Percentiles rank a stretch among this genome's conserved stretches.
Evolutionary conservation across 23 red algal genomes (phyloP).

Genomic region (Cyanidium caldarium): DNA sequence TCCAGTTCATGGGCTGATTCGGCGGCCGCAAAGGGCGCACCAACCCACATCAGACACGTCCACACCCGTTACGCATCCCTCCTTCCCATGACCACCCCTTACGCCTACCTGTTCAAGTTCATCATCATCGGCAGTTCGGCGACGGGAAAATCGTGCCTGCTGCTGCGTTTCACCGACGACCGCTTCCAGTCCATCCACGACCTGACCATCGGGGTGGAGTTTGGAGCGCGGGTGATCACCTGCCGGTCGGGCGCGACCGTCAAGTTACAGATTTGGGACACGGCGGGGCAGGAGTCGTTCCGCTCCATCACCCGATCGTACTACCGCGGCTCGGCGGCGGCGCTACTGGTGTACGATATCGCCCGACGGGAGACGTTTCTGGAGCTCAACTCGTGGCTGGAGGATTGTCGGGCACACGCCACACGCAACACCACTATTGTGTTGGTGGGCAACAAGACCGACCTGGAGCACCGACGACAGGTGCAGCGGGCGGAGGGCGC

Average conservation of each 20-base stretch:
- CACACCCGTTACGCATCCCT: not conserved
- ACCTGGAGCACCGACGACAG: conserved; percentile 80
- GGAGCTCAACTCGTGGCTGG: conserved; percentile 58
- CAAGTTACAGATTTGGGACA: conserved; percentile 97
- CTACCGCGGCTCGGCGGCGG: conserved; percentile 85
- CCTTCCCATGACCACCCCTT: conserved; percentile 6
- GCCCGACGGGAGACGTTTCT: conserved; percentile 90
- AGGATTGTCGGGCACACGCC: conserved; percentile 66
- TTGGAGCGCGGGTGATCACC: conserved; percentile 74
- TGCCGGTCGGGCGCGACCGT: conserved; percentile 6
- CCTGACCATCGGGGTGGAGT: conserved; percentile 96
- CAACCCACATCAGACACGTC: not conserved
- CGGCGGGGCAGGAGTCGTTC: conserved; percentile 94
- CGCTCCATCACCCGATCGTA: conserved; percentile 82
- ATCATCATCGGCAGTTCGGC: conserved; percentile 89
- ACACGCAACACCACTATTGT: conserved; percentile 70
- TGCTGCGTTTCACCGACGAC: conserved; percentile 77
- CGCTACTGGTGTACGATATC: conserved; percentile 92
- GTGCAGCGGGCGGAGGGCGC: conserved; percentile 63
- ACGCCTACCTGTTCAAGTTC: conserved; percentile 98
- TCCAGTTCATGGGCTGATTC: not conserved
- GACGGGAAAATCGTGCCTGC: conserved; percentile 23
- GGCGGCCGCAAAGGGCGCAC: not conserved
- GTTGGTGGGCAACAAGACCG: conserved; percentile 91
- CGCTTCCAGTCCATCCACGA: conserved; percentile 85